Conservation (phyloP, 192 early-diverging fungal genomes). For the Chytriomyces sp. region DNA sequence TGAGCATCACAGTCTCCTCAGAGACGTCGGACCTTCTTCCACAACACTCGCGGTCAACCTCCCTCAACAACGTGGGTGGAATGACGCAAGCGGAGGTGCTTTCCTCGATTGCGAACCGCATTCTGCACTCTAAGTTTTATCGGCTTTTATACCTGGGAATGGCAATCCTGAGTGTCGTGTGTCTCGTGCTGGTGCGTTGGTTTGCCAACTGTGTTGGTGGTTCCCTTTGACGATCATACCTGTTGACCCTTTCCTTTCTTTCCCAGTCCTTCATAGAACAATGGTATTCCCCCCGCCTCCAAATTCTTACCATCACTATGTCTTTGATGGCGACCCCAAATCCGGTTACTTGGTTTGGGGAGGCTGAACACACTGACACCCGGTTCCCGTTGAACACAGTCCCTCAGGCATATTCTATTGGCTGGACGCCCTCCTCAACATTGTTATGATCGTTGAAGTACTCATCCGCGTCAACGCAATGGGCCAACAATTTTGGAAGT, state of each 20-base stretch:
- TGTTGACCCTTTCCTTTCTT: not conserved
- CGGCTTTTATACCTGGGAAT: constrained; percentile 55
- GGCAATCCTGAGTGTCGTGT: constrained; percentile 50
- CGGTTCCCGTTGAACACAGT: constrained; percentile 3
- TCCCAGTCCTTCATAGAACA: constrained; percentile 20
- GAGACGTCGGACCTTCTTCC: not conserved
- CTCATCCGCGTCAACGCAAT: constrained; percentile 32
- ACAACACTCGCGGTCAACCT: not conserved
- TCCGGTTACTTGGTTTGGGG: not conserved
- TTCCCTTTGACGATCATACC: not conserved
- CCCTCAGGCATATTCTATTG: constrained; percentile 28
- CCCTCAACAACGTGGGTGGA: not conserved
- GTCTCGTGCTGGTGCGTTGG: constrained; percentile 41
- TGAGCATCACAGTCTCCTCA: not conserved
- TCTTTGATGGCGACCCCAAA: not conserved
- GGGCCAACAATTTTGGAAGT: constrained; percentile 33
- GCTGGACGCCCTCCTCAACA: constrained; percentile 28
- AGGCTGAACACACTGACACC: too few species aligned
- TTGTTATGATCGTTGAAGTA: constrained; percentile 36
- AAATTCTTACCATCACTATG: not conserved
- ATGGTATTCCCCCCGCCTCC: constrained; percentile 13
- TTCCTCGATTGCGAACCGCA: constrained; percentile 58
- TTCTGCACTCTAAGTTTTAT: constrained; percentile 64
- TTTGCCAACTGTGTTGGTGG: not conserved
- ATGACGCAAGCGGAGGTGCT: constrained; percentile 45